phyloP scores from a whole-genome alignment of 2,329 filamentous ascomycete species.

The Phialocephala sp. region DNA sequence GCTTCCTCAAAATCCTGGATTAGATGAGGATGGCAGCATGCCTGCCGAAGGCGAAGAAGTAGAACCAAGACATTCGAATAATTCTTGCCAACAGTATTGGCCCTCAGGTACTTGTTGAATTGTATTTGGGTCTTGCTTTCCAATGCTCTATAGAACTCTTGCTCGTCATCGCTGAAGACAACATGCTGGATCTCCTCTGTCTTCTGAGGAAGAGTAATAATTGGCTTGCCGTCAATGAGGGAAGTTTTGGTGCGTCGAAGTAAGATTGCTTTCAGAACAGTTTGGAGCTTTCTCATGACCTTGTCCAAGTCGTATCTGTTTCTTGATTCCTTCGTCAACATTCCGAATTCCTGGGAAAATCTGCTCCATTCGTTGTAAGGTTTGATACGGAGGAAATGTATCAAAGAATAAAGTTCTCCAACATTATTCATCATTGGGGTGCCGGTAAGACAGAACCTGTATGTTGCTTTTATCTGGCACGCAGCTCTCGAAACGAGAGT shows the following conservation, averaged over 20 bases:
- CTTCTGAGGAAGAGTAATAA: slow-evolving; percentile 71
- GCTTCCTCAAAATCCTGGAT: slow-evolving; percentile 66
- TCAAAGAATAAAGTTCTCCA: slow-evolving; percentile 76
- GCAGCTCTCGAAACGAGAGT: slow-evolving; percentile 67
- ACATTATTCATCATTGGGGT: slow-evolving; percentile 91
- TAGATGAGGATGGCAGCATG: slow-evolving; percentile 78
- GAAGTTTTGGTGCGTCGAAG: slow-evolving; percentile 83
- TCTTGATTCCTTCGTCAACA: slow-evolving; percentile 36
- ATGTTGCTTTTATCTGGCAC: slow-evolving; percentile 60
- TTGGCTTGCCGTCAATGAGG: slow-evolving; percentile 78
- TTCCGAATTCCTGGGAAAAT: slow-evolving; percentile 56
- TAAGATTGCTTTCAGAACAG: slow-evolving; percentile 79
- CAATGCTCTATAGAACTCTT: slow-evolving; percentile 67
- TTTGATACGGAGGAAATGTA: slow-evolving; percentile 77
- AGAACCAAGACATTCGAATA: slow-evolving; percentile 84
- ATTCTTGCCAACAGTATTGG: slow-evolving; percentile 69
- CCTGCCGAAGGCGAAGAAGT: slow-evolving; percentile 78
- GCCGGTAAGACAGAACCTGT: slow-evolving; percentile 78
- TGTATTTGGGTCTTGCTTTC: slow-evolving; percentile 70
- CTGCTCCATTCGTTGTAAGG: slow-evolving; percentile 71
- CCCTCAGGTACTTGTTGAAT: slow-evolving; percentile 78
- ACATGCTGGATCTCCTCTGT: slow-evolving; percentile 65
- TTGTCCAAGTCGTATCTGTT: slow-evolving; percentile 34
- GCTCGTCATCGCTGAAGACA: slow-evolving; percentile 70
- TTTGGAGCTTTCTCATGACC: slow-evolving; percentile 75